These are phyloP conservation scores for Russula virescens DNA, from an alignment of 768 basidiomycete genomes.

Conservation along the genomic window DNA sequence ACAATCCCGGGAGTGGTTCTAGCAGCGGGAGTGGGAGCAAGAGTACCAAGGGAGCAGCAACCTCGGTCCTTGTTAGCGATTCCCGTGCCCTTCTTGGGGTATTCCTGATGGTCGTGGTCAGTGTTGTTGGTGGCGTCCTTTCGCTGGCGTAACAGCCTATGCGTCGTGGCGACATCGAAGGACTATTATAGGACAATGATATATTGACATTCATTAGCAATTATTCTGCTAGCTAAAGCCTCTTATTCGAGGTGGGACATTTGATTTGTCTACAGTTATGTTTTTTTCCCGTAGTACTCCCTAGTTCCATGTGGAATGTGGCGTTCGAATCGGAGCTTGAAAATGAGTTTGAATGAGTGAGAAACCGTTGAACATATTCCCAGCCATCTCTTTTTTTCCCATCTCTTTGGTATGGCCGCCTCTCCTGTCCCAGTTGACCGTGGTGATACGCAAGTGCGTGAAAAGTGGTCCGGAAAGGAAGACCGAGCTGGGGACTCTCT, in stretches of 20 bases:
- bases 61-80: slow-evolving; percentile 28
- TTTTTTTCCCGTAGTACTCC: too few relatives aligned
- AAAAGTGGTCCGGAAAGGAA: slow-evolving; percentile 25
- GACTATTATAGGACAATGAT: slow-evolving; percentile 4
- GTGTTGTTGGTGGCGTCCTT: slow-evolving; percentile 40
- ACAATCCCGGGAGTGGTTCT: neutral
- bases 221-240: neutral
- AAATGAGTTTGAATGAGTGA: slow-evolving; percentile 13
- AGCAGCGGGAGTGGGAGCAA: slow-evolving; percentile 28
- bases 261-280: too few relatives aligned
- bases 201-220: slow-evolving; percentile 6
- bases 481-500: slow-evolving; percentile 23
- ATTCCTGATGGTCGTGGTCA: slow-evolving; percentile 33
- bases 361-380: neutral
- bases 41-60: slow-evolving; percentile 28
- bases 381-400: slow-evolving; percentile 12
- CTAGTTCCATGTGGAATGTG: slow-evolving; percentile 7
- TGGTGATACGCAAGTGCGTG: slow-evolving; percentile 19
- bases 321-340: slow-evolving; percentile 26
- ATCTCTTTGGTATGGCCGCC: slow-evolving; percentile 24
- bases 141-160: slow-evolving; percentile 33
- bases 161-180: neutral
- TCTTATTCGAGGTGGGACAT: neutral
- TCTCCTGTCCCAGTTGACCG: slow-evolving; percentile 25
- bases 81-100: slow-evolving; percentile 36